Conservation (phyloP, 1,139 yeast species). For the Yamadazyma atmosphaerica region DNA sequence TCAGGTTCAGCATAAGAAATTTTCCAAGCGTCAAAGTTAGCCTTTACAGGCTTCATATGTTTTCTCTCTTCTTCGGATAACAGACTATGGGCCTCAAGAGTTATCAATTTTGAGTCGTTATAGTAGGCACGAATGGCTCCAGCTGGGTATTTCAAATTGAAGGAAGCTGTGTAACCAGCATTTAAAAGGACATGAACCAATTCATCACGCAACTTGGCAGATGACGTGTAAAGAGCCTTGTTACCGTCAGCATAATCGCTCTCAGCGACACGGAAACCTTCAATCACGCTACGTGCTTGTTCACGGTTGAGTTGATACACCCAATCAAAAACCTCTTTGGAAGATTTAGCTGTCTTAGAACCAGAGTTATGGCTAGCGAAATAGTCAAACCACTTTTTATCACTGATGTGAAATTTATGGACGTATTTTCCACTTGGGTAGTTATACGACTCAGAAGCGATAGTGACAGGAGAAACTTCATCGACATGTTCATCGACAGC, state of each 20-base stretch:
- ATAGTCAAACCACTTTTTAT: neutral
- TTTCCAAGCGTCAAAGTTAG: neutral
- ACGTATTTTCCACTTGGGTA: too few species aligned
- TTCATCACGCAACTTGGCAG: neutral
- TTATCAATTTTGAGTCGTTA: too few species aligned
- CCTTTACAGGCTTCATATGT: neutral
- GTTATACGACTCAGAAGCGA: too few species aligned
- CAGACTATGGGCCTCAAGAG: too few species aligned
- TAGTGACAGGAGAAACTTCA: neutral
- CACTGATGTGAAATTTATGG: neutral
- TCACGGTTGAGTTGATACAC: neutral
- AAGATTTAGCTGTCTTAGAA: too few species aligned
- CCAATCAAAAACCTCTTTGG: neutral
- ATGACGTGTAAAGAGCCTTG: neutral
- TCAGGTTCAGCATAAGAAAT: neutral
- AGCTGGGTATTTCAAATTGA: too few species aligned
- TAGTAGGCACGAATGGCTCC: too few species aligned
- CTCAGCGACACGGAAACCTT: neutral
- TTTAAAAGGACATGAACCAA: neutral
- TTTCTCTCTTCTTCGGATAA: too few species aligned
- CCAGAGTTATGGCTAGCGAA: neutral
- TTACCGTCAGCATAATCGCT: neutral
- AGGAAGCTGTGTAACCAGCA: neutral
- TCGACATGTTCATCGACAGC: neutral
- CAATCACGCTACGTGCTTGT: neutral